Evolutionary conservation across 164 flowering plant species (phyloP), one percentile per base, ranked within the genome.

Genomic region (Aristolochia californica): DNA sequence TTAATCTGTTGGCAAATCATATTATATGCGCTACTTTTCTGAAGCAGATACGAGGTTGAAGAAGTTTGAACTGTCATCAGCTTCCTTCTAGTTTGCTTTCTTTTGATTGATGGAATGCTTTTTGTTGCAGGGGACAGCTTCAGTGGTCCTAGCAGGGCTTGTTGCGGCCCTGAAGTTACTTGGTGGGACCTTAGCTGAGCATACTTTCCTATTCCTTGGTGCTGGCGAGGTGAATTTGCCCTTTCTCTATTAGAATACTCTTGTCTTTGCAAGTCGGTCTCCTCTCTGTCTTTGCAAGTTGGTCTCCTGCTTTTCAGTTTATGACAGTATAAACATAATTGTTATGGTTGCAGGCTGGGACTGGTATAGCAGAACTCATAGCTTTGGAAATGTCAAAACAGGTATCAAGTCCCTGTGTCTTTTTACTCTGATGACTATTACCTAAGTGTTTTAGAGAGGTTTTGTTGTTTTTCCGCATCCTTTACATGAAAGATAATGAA

Each of bases 301-400:
- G 11, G 21, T 5, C 5, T 16, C n/a, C 13, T 27, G 18, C 18
- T 15, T 0, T 54, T 54, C 28, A 14, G 56, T 54, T 23, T 13
- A n/a, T n/a, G n/a, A n/a, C n/a, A n/a, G n/a, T n/a, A n/a, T n/a
- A n/a, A n/a, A 23, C 56, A 54, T 56, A 13, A 16, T 43, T 5
- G n/a, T 12, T 22, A 23, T 67, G 50, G 13, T 72, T 73, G 74
- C 70, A 90, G 96, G 97, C 97, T 69, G 95, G 95, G 28, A 89
- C 97, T 38, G 97, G 97, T 48, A 89, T 87, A 58, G 95, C 95
- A 28, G 97, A 89, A 72, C 95, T 89, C 62, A 83, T 85, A 63
- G 97, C 95, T 34, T 83, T 83, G 53, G 90, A 87, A 72, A 80
- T 89, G 67, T 85, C 95, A 51, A 87, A 77, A 68, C 81, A 78